Evolutionary conservation across 2,329 filamentous ascomycete genomes (phyloP).

Genomic region (Colletotrichum godetiae): DNA sequence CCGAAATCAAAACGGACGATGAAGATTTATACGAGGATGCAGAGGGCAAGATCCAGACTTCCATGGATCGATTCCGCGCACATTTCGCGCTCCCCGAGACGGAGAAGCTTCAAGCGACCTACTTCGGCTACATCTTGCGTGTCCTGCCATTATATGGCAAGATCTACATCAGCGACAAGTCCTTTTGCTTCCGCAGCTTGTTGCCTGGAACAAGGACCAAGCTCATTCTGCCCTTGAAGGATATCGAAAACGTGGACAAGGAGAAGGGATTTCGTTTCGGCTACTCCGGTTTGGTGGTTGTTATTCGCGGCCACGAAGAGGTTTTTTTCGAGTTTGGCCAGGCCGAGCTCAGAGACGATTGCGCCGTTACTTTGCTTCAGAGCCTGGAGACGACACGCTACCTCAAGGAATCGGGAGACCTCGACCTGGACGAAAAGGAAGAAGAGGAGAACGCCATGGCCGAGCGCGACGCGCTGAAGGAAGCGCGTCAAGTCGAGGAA

Average conservation of each 20-base stretch:
- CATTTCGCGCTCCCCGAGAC: conserved; percentile 90
- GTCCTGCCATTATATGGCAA: conserved; percentile 95
- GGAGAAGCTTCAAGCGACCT: conserved; percentile 88
- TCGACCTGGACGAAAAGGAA: conserved; percentile 76
- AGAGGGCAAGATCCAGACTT: conserved; percentile 72
- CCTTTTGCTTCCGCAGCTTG: conserved; percentile 93
- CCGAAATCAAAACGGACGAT: conserved; percentile 63
- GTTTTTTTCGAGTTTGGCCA: conserved; percentile 94
- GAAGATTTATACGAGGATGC: conserved; percentile 65
- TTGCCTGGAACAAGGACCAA: conserved; percentile 92
- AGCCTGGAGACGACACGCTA: conserved; percentile 79
- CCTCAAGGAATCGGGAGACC: conserved; percentile 74
- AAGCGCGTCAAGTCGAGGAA: conserved; percentile 70
- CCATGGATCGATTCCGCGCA: conserved; percentile 84
- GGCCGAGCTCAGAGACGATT: conserved; percentile 86
- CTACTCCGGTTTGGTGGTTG: conserved; percentile 90
- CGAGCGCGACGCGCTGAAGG: conserved; percentile 83
- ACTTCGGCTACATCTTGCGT: conserved; percentile 91
- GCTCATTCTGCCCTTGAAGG: conserved; percentile 87
- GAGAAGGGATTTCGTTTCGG: conserved; percentile 95
- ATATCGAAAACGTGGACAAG: conserved; percentile 93
- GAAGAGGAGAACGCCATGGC: conserved; percentile 80
- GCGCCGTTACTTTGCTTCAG: conserved; percentile 82
- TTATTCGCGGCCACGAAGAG: conserved; percentile 94
- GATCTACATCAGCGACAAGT: conserved; percentile 89